Conservation (phyloP, 2,329 filamentous ascomycete genomes). For the Phialophora macrospora region DNA sequence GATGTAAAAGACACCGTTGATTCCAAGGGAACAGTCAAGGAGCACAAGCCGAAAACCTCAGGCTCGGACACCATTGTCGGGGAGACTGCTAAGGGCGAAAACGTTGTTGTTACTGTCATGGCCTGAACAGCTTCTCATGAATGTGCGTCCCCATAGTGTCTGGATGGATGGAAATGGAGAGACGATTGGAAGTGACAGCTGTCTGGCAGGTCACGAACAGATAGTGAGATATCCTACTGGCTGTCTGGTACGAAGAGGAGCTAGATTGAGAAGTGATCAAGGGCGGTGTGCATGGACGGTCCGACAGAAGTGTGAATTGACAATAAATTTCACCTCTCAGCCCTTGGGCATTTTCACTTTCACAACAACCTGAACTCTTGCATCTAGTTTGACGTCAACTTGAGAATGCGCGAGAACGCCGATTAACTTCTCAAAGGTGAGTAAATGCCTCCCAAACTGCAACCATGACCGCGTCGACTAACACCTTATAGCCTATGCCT, state of each 20-base stretch:
- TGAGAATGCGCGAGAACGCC: background rate
- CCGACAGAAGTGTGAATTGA: background rate
- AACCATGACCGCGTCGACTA: background rate
- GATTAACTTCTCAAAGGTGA: background rate
- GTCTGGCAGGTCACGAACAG: background rate
- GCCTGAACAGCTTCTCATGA: background rate
- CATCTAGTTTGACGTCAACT: background rate
- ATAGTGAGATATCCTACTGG: conserved; percentile 4
- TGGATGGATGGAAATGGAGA: background rate
- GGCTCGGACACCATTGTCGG: background rate
- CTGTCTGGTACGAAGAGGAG: background rate
- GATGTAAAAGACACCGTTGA: background rate
- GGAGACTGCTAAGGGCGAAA: conserved; percentile 3
- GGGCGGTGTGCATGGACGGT: background rate
- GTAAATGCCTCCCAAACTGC: background rate
- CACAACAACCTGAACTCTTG: background rate
- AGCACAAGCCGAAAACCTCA: conserved; percentile 8
- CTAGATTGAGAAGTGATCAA: background rate
- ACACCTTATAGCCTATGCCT: background rate
- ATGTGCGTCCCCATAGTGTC: background rate
- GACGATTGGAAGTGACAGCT: background rate
- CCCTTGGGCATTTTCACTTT: conserved; percentile 4
- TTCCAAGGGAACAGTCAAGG: background rate
- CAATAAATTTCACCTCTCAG: background rate
- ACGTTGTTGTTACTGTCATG: background rate